Evolutionary conservation across 169 alveolate species (phyloP).

Genomic region (Plasmodium gonderi): DNA sequence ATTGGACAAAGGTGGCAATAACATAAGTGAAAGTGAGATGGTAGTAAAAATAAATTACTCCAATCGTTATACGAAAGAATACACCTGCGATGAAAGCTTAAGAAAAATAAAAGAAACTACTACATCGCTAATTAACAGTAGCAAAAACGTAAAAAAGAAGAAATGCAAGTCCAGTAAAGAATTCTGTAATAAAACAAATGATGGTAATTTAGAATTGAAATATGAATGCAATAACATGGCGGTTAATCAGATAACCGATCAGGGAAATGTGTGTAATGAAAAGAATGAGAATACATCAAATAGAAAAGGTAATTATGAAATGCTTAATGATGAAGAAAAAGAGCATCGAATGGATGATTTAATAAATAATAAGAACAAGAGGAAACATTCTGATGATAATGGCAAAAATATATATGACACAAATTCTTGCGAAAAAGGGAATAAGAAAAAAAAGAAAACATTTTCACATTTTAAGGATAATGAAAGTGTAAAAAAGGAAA

Average conservation of each 20-base stretch:
- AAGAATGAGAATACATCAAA: not conserved
- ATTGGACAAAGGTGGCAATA: not conserved
- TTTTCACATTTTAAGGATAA: not conserved
- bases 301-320: not conserved
- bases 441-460: slow-evolving; percentile 8
- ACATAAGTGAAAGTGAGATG: not conserved
- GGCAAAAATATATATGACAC: not conserved
- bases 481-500: not conserved
- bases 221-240: not conserved
- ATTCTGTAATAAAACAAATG: not conserved
- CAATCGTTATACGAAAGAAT: not conserved
- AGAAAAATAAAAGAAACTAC: not conserved
- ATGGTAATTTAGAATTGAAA: not conserved
- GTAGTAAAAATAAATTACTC: not conserved
- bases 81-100: not conserved
- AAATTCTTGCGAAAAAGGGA: not conserved
- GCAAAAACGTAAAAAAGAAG: not conserved
- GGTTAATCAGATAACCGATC: not conserved
- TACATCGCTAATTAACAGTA: not conserved
- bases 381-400: not conserved
- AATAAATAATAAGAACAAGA: slow-evolving; percentile 2
- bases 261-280: not conserved
- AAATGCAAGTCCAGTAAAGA: not conserved
- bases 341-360: not conserved
- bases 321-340: not conserved